These are phyloP conservation scores for Botrytis pseudocinerea DNA, from an alignment of 2,329 filamentous ascomycete genomes.

Conservation along the genomic window DNA sequence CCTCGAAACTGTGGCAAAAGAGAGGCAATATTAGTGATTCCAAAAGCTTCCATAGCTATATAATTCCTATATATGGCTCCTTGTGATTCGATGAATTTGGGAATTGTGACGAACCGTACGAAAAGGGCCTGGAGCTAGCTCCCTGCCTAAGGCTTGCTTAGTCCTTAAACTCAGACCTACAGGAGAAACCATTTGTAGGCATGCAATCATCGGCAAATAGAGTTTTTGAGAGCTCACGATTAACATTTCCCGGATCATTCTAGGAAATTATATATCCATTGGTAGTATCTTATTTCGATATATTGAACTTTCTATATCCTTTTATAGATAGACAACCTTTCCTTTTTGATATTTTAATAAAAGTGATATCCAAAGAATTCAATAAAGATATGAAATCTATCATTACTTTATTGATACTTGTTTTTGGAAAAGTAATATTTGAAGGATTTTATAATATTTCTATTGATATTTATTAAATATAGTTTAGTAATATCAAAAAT, in stretches of 20 bases:
- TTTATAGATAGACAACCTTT: slow-evolving; percentile 58
- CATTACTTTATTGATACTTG: slow-evolving; percentile 57
- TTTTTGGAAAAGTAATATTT: slow-evolving; percentile 59
- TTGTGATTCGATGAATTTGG: no score
- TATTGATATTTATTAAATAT: slow-evolving; percentile 47
- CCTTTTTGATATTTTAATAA: slow-evolving; percentile 48
- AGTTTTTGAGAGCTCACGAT: slow-evolving; percentile 33
- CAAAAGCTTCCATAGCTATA: no score
- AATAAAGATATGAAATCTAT: slow-evolving; percentile 52
- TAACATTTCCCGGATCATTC: slow-evolving; percentile 43
- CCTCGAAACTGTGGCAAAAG: no score
- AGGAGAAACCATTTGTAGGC: slow-evolving; percentile 35
- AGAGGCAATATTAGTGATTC: no score
- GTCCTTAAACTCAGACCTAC: slow-evolving; percentile 35
- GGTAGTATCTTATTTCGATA: slow-evolving; percentile 58
- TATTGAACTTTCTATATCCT: slow-evolving; percentile 59
- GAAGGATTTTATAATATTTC: slow-evolving; percentile 51
- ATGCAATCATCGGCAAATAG: slow-evolving; percentile 40
- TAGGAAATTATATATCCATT: slow-evolving; percentile 53
- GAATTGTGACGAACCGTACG: no score
- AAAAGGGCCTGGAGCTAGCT: no score
- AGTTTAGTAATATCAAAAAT: slow-evolving; percentile 54
- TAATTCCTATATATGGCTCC: no score
- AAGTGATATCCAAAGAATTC: slow-evolving; percentile 51
- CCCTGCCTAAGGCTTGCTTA: slow-evolving; percentile 24